Base-by-base conservation (phyloP, 805 yeast genomes). In the Ascoidea asiatica region DNA sequence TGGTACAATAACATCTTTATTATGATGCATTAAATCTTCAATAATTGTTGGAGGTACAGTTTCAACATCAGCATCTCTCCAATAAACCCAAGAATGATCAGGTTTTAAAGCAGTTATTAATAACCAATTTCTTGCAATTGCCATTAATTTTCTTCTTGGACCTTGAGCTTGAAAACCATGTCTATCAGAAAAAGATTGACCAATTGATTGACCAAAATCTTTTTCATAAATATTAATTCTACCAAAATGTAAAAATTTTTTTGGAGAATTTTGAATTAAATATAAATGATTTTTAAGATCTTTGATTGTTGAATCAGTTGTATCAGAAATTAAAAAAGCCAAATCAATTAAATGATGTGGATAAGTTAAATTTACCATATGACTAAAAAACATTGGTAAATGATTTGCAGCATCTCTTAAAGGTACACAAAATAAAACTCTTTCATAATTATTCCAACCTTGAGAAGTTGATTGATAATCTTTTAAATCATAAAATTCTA, bases 41-140 rank as follows among this genome's bases (percentile, higher is more conserved):
- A 89, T 62, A 48, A 89, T 77, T 1, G 95, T 80, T 1, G 80
- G 71, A 4, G 96, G 95, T 23, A 82, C 78, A 0, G 89, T 79
- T 59, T 89, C 95, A 15, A 90, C 95, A 62, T 90, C 97, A 11
- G 92, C 95, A 65, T 90, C 97, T 62, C 97, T 71, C 97, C 97
- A 90, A 61, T 89, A 88, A 5, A 90, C 97, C 83, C 89, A 88
- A 5, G 95, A 79, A 59, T 90, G 97, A 59, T 90, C 79, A 1
- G 97, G 97, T 59, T 79, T 81, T 42, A 90, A 62, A 1, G 95
- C 94, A 5, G 82, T 87, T 1, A 90, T 68, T 58, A 88, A 75
- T 39, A 90, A 66, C 97, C 97, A 90, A 61, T 90, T 90, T 60
- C 97, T 72, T 5, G 97, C 97, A 47, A 88, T 72, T 4, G 95